Evolutionary conservation across 805 yeast species (phyloP).

Genomic region (Cyberlindnera subsufficiens): DNA sequence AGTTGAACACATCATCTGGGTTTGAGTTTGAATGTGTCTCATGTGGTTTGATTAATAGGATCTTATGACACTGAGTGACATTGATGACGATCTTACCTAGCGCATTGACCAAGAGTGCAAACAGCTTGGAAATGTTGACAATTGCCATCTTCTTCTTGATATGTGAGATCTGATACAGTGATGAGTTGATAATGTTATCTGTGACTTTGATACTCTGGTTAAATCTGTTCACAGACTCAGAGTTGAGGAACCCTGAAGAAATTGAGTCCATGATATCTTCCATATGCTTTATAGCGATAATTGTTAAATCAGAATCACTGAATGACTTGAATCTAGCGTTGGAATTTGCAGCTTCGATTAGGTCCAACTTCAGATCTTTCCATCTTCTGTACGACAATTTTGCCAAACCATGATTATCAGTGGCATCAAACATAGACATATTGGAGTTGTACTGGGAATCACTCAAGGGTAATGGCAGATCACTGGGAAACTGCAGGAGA

Average conservation of each 20-base stretch:
- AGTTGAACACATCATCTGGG: constrained; percentile 24
- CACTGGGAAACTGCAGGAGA: constrained; percentile 25
- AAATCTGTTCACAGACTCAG: constrained; percentile 20
- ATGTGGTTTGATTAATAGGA: constrained; percentile 33
- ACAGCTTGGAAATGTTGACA: constrained; percentile 30
- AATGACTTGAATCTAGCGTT: constrained; percentile 5
- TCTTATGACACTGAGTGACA: constrained; percentile 25
- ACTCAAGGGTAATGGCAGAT: constrained; percentile 29
- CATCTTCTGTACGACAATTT: constrained; percentile 12
- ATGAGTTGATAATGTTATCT: constrained; percentile 11
- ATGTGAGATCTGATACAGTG: constrained; percentile 21
- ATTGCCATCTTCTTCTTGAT: constrained; percentile 25
- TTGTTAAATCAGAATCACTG: constrained; percentile 25
- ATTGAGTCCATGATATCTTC: constrained; percentile 32
- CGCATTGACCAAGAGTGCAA: constrained; percentile 27
- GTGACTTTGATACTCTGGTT: constrained; percentile 22
- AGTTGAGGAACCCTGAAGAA: constrained; percentile 20
- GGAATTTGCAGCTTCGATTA: constrained; percentile 8
- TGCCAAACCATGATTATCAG: constrained; percentile 9
- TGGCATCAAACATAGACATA: constrained; percentile 15
- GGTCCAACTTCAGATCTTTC: constrained; percentile 13
- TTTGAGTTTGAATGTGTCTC: constrained; percentile 20
- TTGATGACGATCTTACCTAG: constrained; percentile 25
- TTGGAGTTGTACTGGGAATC: constrained; percentile 19
- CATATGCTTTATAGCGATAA: constrained; percentile 25